Evolutionary conservation across 208 protist species (phyloP), one percentile per base, ranked within the genome.

Genomic region (Endotrypanum monterogeii): DNA sequence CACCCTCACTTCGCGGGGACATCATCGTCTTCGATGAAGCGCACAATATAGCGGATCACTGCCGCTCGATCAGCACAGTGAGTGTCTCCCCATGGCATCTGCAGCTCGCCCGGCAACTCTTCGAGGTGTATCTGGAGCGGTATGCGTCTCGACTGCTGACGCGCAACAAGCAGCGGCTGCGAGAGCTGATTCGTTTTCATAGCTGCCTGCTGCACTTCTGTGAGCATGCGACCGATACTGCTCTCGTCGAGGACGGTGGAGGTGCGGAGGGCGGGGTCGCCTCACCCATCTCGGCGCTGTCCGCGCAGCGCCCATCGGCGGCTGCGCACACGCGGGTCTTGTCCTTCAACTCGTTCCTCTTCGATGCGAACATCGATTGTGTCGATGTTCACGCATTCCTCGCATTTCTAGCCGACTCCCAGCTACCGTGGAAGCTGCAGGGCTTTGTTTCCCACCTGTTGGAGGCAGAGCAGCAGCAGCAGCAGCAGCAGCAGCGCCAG

Each of bases 11-110:
- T 51, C 71, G 69, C n/a, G 88, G 88, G 41, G 84, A 92, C 56
- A 77, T 98, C 3, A 78, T 99, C 25, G 84, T 98, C 4, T 86
- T 99, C 37, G 98, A 99, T 79, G 98, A 99, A 74, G 97, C 96
- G 50, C 98, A 99, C 86, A 99, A 99, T 84, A 75, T 99, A 20
- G 86, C 96, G 37, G 96, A 99, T 68, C 86, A 91, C 61, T 97
- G 98, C 78, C 96, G 94, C 68, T 67, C 74, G n/a, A 79, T 82
- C n/a, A 95, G 97, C 67, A 84, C 84, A 11, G 76, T 87, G 28
- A n/a, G 55, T 3, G 54, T 98, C 25, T 72, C 77, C 2, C 25
- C 67, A 0, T 25, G 57, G 20, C 87, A 96, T 39, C 37, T 97
- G 32, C 56, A 25, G n/a, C 55, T 92, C 23, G 63, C 83, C 14